Evolutionary conservation across 352 stramenopile species (phyloP).

Genomic region (Pythium grandisporangium): DNA sequence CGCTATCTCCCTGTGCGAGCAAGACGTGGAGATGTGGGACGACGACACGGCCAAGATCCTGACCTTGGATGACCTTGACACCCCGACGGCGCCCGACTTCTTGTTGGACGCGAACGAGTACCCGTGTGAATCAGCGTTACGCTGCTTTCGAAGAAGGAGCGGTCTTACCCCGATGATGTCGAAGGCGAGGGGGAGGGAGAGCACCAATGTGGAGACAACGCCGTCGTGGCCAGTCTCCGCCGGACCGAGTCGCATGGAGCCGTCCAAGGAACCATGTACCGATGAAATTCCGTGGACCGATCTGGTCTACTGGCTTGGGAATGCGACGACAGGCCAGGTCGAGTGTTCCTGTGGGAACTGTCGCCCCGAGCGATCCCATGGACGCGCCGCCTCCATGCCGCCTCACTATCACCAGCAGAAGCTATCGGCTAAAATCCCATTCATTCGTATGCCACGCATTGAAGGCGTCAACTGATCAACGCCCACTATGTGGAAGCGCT

Average conservation of each 20-base stretch:
- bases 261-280: slow-evolving; percentile 6
- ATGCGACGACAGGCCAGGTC: slow-evolving; percentile 7
- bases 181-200: too few species aligned
- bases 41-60: slow-evolving; percentile 6
- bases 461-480: slow-evolving; percentile 54
- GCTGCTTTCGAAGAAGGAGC: too few species aligned
- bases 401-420: not conserved
- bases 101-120: slow-evolving; percentile 8
- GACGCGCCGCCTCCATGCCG: slow-evolving; percentile 25
- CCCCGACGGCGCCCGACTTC: slow-evolving; percentile 2
- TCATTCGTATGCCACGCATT: slow-evolving; percentile 46
- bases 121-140: too few species aligned
- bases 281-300: slow-evolving; percentile 14
- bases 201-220: too few species aligned
- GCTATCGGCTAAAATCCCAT: slow-evolving; percentile 25
- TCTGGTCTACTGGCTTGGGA: slow-evolving; percentile 14
- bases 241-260: slow-evolving; percentile 6
- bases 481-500: too few species aligned
- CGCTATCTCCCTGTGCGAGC: not conserved
- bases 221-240: too few species aligned
- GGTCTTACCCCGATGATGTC: too few species aligned
- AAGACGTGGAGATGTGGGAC: slow-evolving; percentile 1
- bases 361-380: slow-evolving; percentile 6
- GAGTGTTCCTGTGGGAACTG: slow-evolving; percentile 7
- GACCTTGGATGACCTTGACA: slow-evolving; percentile 2